Evolutionary conservation across 2,329 filamentous ascomycete species (phyloP).

Genomic region (Pleomassaria siparia): DNA sequence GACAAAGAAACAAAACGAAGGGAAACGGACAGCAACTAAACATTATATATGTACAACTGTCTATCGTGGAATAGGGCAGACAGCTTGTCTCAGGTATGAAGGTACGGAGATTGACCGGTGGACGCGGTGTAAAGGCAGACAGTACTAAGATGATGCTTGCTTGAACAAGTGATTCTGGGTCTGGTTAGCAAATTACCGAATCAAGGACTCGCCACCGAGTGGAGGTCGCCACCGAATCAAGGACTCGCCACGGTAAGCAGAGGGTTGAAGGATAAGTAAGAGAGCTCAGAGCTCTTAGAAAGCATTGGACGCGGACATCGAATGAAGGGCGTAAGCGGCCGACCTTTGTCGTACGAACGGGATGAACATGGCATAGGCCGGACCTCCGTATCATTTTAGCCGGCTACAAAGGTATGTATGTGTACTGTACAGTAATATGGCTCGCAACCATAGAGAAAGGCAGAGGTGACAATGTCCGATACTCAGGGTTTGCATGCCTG

Average conservation of each 20-base stretch:
- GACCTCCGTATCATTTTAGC: too few relatives aligned
- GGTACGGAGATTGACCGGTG: not conserved
- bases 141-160: too few relatives aligned
- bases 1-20: not conserved
- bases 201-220: too few relatives aligned
- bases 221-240: not conserved
- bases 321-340: too few relatives aligned
- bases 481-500: not conserved
- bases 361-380: too few relatives aligned
- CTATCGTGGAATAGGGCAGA: too few relatives aligned
- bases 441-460: not conserved
- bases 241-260: not conserved
- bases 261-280: too few relatives aligned
- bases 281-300: too few relatives aligned
- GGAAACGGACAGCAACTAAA: not conserved
- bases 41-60: not conserved
- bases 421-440: not conserved
- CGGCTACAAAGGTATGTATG: not conserved
- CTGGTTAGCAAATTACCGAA: not conserved
- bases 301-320: not conserved
- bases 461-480: constrained; percentile 1
- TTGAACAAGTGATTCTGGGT: not conserved
- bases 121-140: not conserved
- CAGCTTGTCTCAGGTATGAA: not conserved
- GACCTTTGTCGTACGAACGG: too few relatives aligned